Evolutionary conservation across 2,329 filamentous ascomycete species (phyloP), one percentile per base, ranked within the genome.

Genomic region (Arthroderma sp.): DNA sequence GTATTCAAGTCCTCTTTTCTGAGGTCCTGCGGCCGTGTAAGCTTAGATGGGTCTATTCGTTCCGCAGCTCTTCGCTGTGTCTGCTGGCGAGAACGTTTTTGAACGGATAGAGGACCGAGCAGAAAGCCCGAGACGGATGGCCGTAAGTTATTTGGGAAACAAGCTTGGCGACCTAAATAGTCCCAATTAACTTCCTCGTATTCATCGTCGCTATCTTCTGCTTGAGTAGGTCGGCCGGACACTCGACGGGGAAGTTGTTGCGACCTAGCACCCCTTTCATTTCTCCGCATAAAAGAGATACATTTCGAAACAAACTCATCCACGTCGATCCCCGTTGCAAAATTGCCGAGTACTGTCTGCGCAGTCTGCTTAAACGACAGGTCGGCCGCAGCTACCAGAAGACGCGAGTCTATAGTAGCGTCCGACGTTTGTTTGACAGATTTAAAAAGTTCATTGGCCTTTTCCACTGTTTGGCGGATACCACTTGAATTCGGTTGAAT

Each of bases 281-380:
- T 82, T 32, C 75, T 72, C 22, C 77, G 78, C 86, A 96, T 95
- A 59, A 84, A 96, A 3, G 75, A 77, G 48, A 93, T 86, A 61
- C 83, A 89, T 62, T 93, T 94, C 0, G 84, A 83, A 9, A 96
- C 78, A 56, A 96, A 93, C 55, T 94, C 85, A 49, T 96, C 88
- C 0, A 93, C 73, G 56, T 96, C 88, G 22, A 98, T 68, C 5
- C 87, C 85, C 42, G 82, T 78, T 2, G 78, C 77, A 1, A 74
- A 68, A 54, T 82, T 81, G 5, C 87, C 87, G 29, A 85, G 71
- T 1, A 82, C 78, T 28, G 93, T 72, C 42, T 81, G 78, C 37
- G 81, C 71, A 0, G 85, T 81, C 58, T 86, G 87, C 53, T 84
- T 85, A 55, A 83, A 81, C 0, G 83, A 81, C 4, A 93, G 64